These are phyloP conservation scores for Tetrapisispora taiwanensis DNA, from an alignment of 805 yeast species.

Conservation along the genomic window DNA sequence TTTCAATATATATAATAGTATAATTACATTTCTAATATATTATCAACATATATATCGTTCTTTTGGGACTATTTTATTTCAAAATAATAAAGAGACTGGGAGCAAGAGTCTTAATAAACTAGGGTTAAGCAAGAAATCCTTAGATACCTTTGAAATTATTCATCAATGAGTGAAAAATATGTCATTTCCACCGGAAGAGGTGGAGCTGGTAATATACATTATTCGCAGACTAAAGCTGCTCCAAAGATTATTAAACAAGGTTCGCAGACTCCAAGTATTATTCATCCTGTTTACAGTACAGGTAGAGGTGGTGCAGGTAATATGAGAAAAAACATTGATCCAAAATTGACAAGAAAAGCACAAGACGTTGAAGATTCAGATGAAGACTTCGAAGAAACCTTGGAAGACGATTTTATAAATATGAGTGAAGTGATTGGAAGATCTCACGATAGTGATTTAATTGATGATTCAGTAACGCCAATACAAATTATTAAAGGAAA, in stretches of 20 bases:
- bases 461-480: conserved; percentile 8
- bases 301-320: conserved; percentile 78
- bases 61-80: no score
- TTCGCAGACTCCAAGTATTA: conserved; percentile 48
- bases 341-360: conserved; percentile 46
- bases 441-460: conserved; percentile 3
- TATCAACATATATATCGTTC: no score
- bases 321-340: conserved; percentile 54
- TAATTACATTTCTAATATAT: no score
- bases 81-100: no score
- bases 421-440: neutral
- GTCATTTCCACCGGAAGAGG: conserved; percentile 60
- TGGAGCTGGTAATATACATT: conserved; percentile 61
- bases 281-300: conserved; percentile 49
- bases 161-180: conserved; percentile 5
- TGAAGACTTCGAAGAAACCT: neutral
- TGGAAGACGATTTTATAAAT: conserved; percentile 1
- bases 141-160: no score
- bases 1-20: no score
- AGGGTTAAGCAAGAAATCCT: no score
- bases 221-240: conserved; percentile 37
- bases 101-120: no score
- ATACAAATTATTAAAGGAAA: conserved; percentile 5
- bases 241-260: conserved; percentile 52
- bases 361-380: conserved; percentile 51